Evolutionary conservation across 345 rosid genomes (phyloP).

Genomic region (Carallia pectinifolia): DNA sequence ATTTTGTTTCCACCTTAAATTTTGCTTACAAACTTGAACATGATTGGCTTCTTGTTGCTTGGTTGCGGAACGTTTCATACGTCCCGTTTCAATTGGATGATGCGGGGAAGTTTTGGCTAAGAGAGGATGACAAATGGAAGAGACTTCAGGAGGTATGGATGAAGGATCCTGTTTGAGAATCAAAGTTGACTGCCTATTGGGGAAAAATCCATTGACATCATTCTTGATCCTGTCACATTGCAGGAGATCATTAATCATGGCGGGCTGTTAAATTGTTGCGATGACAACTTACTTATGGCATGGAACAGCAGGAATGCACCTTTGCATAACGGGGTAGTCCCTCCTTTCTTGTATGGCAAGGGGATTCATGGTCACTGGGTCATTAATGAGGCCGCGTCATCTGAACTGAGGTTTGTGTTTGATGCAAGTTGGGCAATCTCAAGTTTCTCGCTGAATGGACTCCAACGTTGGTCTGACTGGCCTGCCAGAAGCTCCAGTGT

Average conservation of each 20-base stretch:
- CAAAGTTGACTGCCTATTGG: constrained; percentile 19
- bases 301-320: constrained; percentile 67
- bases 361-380: constrained; percentile 68
- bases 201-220: constrained; percentile 23
- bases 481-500: constrained; percentile 18
- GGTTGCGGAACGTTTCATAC: constrained; percentile 40
- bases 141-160: constrained; percentile 59
- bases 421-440: constrained; percentile 76
- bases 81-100: constrained; percentile 56
- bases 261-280: constrained; percentile 36
- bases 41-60: constrained; percentile 84
- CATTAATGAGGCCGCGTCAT: constrained; percentile 60
- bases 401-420: constrained; percentile 64
- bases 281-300: constrained; percentile 59
- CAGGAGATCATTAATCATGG: constrained; percentile 56
- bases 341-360: constrained; percentile 77
- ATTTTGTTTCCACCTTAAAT: constrained; percentile 53
- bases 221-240: constrained; percentile 49
- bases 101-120: constrained; percentile 58
- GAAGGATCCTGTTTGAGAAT: constrained; percentile 22
- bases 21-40: constrained; percentile 50
- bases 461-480: constrained; percentile 17
- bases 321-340: constrained; percentile 68
- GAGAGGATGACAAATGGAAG: constrained; percentile 42
- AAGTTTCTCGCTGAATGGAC: constrained; percentile 38